A percentile compares a stretch with the other conserved stretches of the same genome.
Conservation (phyloP, 1,139 yeast genomes). For the Candida labiduridarum region DNA sequence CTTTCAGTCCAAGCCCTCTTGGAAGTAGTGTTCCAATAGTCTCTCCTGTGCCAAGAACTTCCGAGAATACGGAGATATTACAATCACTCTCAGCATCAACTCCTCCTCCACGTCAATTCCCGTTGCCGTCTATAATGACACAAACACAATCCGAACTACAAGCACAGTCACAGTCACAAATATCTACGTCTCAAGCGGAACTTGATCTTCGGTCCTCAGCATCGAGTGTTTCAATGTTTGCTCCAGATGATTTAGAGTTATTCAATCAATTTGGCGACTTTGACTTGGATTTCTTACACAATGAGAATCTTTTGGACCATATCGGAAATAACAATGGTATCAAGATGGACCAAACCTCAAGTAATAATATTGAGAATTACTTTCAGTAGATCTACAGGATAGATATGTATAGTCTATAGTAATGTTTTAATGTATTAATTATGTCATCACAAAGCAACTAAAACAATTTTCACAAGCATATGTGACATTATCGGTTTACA, state of each 20-base stretch:
- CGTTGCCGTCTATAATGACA: slow-evolving; percentile 1
- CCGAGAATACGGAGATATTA: background rate
- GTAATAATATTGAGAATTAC: background rate
- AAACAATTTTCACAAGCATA: background rate
- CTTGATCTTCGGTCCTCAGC: background rate
- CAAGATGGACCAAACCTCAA: background rate
- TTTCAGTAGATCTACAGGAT: background rate
- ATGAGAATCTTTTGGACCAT: slow-evolving; percentile 26
- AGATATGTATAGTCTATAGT: background rate
- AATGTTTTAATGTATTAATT: background rate
- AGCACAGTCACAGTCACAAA: background rate
- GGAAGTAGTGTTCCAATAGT: slow-evolving; percentile 5
- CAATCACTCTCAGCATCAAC: slow-evolving; percentile 8
- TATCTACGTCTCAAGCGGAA: background rate
- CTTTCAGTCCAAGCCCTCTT: slow-evolving; percentile 13
- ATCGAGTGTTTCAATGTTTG: slow-evolving; percentile 5
- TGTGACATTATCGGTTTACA: background rate
- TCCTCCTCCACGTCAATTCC: slow-evolving; percentile 3
- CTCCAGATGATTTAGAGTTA: slow-evolving; percentile 12
- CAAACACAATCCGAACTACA: background rate
- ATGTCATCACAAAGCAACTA: background rate
- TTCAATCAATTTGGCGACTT: slow-evolving; percentile 20
- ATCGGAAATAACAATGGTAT: slow-evolving; percentile 8
- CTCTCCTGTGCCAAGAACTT: slow-evolving; percentile 2
- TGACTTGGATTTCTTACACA: slow-evolving; percentile 38